Percentiles rank a stretch among this genome's conserved stretches.
Evolutionary conservation across 441 rosid genomes (phyloP).

Genomic region (Theobroma grandiflorum): DNA sequence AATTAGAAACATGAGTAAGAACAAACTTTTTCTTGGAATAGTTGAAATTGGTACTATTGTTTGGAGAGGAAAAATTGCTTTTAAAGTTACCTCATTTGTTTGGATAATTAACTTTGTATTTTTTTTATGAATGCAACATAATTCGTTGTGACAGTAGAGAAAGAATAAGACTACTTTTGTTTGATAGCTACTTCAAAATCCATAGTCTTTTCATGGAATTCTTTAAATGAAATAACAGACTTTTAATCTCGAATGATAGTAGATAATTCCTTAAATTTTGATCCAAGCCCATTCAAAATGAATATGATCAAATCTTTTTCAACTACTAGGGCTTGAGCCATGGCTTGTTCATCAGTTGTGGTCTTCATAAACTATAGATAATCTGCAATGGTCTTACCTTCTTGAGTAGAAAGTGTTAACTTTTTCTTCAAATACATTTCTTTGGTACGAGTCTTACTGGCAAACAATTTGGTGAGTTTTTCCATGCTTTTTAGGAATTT

Average conservation of each 20-base stretch:
- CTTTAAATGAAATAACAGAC: not conserved
- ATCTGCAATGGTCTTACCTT: not conserved
- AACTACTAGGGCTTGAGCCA: not conserved
- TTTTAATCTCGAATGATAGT: not conserved
- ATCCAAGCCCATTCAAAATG: not conserved
- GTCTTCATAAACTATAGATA: not conserved
- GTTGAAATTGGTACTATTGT: not conserved
- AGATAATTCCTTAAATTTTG: not conserved
- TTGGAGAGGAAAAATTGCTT: not conserved
- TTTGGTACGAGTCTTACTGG: not conserved
- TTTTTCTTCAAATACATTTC: not conserved
- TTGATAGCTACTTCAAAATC: not conserved
- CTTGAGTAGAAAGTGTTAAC: not conserved
- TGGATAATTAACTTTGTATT: not conserved
- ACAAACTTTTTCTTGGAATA: no score
- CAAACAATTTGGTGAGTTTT: not conserved
- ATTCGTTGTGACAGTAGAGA: no score
- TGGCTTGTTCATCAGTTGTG: not conserved
- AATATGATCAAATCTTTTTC: not conserved
- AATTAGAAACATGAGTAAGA: no score
- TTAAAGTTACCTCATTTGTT: no score
- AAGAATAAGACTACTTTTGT: not conserved
- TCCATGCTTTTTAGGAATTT: not conserved
- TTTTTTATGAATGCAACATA: no score
- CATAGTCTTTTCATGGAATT: not conserved